Base-by-base conservation (phyloP, 768 basidiomycete species). In the Hemileccinum impolitum region DNA sequence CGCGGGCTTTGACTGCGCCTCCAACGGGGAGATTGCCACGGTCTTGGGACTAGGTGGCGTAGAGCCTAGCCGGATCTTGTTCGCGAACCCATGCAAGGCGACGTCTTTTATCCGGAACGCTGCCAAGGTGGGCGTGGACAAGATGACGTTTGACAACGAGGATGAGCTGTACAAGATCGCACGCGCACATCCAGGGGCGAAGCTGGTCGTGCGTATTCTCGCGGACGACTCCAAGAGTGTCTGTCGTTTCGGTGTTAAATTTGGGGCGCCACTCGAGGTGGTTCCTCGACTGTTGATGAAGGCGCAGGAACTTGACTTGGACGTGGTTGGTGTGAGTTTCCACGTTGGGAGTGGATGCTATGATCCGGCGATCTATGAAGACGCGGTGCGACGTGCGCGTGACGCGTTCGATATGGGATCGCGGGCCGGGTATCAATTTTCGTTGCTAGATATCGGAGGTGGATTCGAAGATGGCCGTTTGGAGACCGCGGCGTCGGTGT, bases 81-180 rank as follows among this genome's bases (percentile, higher is more conserved):
- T 93, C 62, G 96, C 96, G 55, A 99, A 99, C 71, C 96, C 96
- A 0, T 98, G 96, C 85, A 99, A 99, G 72, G 90, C 96, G 2
- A 77, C 81, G 11, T 95, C 93, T 0, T 97, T 94, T 73, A 79
- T 99, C 60, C 88, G 94, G 42, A 80, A 82, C 58, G 90, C 96
- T 14, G 84, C 84, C 36, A 82, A 79, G 58, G 69, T 74, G 28
- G 84, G 88, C 18, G 94, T 98, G 45, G 79, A 91, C 63, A 84
- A 79, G 72, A 96, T 97, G 95, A 97, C 95, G 6, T 99, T 99
- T 65, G 96, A 99, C 74, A 99, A 98, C 70, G 80, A 81, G 35
- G 96, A 99, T 71, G 96, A 99, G 66, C 74, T 99, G 15, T 80
- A 87, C 81, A 99, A 99, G 73, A 82, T 98, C 52, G 82, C 88